Conservation (phyloP, 2,329 filamentous ascomycete species). For the Alternaria sp. region DNA sequence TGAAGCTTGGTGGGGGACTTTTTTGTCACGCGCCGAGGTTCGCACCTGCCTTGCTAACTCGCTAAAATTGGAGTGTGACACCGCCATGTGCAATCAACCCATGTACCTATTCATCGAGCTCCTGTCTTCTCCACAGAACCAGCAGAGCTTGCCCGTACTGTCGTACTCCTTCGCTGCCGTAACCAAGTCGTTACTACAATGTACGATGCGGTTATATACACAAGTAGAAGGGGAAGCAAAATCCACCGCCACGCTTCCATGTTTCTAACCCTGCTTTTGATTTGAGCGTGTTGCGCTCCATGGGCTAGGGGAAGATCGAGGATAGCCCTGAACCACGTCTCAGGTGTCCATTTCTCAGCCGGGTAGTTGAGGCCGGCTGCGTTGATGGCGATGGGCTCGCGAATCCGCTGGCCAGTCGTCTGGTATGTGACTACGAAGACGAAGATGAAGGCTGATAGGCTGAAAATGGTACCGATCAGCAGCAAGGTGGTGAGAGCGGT, state of each 20-base stretch:
- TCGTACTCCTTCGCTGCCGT: conserved; percentile 30
- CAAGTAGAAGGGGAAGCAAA: conserved; percentile 39
- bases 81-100: conserved; percentile 4
- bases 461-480: conserved; percentile 38
- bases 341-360: conserved; percentile 41
- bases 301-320: conserved; percentile 38
- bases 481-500: conserved; percentile 48
- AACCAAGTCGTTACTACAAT: conserved; percentile 28
- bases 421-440: conserved; percentile 42
- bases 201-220: conserved; percentile 31
- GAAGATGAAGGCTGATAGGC: conserved; percentile 42
- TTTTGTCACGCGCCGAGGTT: conserved; percentile 37
- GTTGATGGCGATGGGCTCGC: conserved; percentile 28
- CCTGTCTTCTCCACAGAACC: conserved; percentile 24
- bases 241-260: conserved; percentile 49
- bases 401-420: conserved; percentile 37
- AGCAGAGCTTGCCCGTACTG: conserved; percentile 10
- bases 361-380: conserved; percentile 31
- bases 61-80: conserved; percentile 16
- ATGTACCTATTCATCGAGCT: not conserved
- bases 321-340: conserved; percentile 46
- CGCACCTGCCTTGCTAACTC: conserved; percentile 15
- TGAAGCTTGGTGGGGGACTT: conserved; percentile 22
- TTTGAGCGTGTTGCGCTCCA: conserved; percentile 21
- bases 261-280: conserved; percentile 30